Evolutionary conservation across 495 filamentous ascomycete species (phyloP).

Genomic region (Symbiotaphrina buchneri): DNA sequence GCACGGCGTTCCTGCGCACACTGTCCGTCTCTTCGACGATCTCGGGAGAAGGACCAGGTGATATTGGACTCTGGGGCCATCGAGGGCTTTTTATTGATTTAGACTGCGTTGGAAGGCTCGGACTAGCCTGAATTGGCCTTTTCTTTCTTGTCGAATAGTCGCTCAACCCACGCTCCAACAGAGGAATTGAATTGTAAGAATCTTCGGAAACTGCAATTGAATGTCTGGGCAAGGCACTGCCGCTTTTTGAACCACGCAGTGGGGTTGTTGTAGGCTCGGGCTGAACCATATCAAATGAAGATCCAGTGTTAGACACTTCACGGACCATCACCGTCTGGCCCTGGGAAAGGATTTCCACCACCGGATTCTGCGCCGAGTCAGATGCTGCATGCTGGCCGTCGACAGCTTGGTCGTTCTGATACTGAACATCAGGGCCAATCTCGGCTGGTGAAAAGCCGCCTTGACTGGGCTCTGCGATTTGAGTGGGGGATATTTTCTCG

Average conservation of each 20-base stretch:
- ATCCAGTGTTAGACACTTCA: constrained; percentile 10
- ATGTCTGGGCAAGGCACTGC: neutral
- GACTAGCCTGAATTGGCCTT: constrained; percentile 11
- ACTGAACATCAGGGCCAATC: too few relatives aligned
- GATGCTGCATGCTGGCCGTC: too few relatives aligned
- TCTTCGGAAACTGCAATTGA: constrained; percentile 17
- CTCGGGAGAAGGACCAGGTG: constrained; percentile 24
- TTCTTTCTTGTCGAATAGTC: constrained; percentile 21
- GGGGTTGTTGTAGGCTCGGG: constrained; percentile 1
- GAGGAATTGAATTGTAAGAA: constrained; percentile 57
- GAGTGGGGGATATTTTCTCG: constrained; percentile 17
- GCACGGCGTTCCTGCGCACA: constrained; percentile 24
- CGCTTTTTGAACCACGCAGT: neutral
- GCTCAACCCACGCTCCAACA: constrained; percentile 50
- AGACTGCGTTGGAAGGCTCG: constrained; percentile 1
- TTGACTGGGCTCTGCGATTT: constrained; percentile 8
- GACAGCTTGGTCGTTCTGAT: too few relatives aligned
- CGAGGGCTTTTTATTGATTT: constrained; percentile 1
- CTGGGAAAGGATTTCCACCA: neutral
- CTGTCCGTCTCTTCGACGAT: constrained; percentile 36
- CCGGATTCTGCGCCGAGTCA: too few relatives aligned
- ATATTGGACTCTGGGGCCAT: constrained; percentile 9
- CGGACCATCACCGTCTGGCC: neutral
- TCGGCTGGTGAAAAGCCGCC: too few relatives aligned
- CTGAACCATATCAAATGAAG: too few relatives aligned